Percentiles rank a stretch among this genome's conserved stretches.
These are phyloP conservation scores for Citrus mangshanensis DNA, from an alignment of 345 rosid species.

Conservation along the genomic window DNA sequence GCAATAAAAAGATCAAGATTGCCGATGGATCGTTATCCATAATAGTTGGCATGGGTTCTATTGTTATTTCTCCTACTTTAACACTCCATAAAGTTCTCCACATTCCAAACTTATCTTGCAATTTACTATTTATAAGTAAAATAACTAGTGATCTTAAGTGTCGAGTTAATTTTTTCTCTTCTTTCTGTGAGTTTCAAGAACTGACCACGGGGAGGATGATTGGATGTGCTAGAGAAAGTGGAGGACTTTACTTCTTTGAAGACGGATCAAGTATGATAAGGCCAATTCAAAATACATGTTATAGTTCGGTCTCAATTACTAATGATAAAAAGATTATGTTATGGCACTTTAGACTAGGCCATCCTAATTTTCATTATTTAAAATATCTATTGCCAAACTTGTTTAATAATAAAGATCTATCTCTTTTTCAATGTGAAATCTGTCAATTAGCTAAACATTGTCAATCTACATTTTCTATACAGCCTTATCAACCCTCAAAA, in stretches of 20 bases:
- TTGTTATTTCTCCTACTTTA: background rate
- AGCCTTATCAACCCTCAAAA: background rate
- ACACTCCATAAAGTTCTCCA: background rate
- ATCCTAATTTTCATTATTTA: constrained; percentile 4
- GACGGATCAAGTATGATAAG: too few species aligned
- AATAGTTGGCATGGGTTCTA: background rate
- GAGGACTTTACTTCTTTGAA: background rate
- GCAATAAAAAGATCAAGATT: background rate
- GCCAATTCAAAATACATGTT: too few species aligned
- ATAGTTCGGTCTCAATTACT: too few species aligned
- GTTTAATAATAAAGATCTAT: constrained; percentile 3
- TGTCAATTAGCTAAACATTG: background rate
- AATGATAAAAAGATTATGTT: background rate
- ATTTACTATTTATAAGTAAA: background rate
- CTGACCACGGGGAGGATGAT: background rate
- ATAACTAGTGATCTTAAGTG: background rate
- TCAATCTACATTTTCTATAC: background rate
- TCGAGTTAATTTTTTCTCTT: background rate
- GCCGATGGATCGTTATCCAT: background rate
- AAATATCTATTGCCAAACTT: background rate
- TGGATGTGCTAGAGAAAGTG: background rate
- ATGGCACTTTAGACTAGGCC: background rate
- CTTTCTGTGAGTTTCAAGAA: background rate
- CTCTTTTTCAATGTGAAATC: background rate
- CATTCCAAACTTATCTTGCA: background rate